Percentiles rank a stretch among this genome's conserved stretches.
phyloP scores from a whole-genome alignment of 768 basidiomycete genomes.

The Kwoniella pini region DNA sequence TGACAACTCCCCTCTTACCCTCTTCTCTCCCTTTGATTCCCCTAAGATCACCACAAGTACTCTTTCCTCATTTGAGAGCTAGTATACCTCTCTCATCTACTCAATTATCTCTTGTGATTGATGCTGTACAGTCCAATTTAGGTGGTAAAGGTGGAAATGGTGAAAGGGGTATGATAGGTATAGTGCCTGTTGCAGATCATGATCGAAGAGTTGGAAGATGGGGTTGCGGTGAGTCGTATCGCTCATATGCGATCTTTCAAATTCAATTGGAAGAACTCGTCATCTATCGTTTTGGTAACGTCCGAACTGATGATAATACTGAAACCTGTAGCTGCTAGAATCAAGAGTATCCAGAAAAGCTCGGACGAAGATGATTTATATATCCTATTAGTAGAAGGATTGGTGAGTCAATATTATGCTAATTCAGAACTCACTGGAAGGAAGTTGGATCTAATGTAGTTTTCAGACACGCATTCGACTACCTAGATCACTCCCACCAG shows the following conservation, averaged over 20 bases:
- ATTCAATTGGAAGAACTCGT: neutral
- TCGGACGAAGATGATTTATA: slow-evolving; percentile 23
- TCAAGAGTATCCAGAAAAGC: slow-evolving; percentile 32
- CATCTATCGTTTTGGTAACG: neutral
- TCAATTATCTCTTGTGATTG: slow-evolving; percentile 65
- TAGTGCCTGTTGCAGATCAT: slow-evolving; percentile 42
- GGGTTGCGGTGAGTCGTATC: slow-evolving; percentile 36
- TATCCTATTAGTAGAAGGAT: slow-evolving; percentile 31
- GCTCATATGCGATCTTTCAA: no score
- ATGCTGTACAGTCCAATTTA: slow-evolving; percentile 68
- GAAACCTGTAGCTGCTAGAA: slow-evolving; percentile 38
- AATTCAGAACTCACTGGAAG: neutral
- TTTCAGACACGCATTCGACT: slow-evolving; percentile 36
- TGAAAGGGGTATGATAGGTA: slow-evolving; percentile 24
- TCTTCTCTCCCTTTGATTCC: slow-evolving; percentile 65
- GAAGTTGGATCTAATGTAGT: neutral
- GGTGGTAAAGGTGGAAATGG: slow-evolving; percentile 52
- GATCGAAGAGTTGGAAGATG: slow-evolving; percentile 46
- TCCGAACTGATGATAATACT: no score
- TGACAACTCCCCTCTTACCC: slow-evolving; percentile 52
- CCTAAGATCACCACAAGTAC: slow-evolving; percentile 69
- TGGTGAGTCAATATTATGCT: slow-evolving; percentile 18
- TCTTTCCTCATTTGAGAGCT: slow-evolving; percentile 71
- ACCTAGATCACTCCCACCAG: slow-evolving; percentile 43
- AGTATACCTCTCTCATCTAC: slow-evolving; percentile 66